phyloP scores from a whole-genome alignment of 2,329 filamentous ascomycete genomes.

The Xylaria sp. region DNA sequence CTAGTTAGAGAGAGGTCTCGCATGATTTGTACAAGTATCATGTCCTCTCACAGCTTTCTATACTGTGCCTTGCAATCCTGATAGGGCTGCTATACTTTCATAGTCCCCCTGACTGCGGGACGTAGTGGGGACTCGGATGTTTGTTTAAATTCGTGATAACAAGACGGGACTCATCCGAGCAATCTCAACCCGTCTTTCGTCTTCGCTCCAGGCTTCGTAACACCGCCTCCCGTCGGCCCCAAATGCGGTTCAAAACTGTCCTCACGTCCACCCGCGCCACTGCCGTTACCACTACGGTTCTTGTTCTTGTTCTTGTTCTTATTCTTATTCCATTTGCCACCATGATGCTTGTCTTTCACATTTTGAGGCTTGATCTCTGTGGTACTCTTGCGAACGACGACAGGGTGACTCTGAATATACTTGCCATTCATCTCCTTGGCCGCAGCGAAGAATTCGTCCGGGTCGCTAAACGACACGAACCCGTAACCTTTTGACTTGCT shows the following conservation, averaged over 20 bases:
- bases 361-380: slow-evolving; percentile 87
- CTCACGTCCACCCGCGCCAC: slow-evolving; percentile 46
- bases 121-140: background rate
- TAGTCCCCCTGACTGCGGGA: background rate
- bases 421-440: slow-evolving; percentile 99
- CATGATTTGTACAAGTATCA: background rate
- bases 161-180: slow-evolving; percentile 60
- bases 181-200: slow-evolving; percentile 74
- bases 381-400: slow-evolving; percentile 85
- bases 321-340: slow-evolving; percentile 48
- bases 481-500: slow-evolving; percentile 97
- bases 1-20: background rate
- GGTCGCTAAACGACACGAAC: slow-evolving; percentile 94
- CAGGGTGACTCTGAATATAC: slow-evolving; percentile 97
- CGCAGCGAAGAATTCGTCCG: slow-evolving; percentile 95
- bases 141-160: background rate
- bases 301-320: slow-evolving; percentile 53
- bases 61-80: background rate
- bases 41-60: background rate
- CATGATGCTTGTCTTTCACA: slow-evolving; percentile 64
- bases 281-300: slow-evolving; percentile 50
- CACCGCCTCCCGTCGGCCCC: slow-evolving; percentile 63
- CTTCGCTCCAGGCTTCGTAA: slow-evolving; percentile 72
- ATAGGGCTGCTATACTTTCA: background rate
- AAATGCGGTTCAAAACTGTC: slow-evolving; percentile 61